Base-by-base conservation (phyloP, 1,284 basidiomycete species). In the Heterobasidion parviporum region DNA sequence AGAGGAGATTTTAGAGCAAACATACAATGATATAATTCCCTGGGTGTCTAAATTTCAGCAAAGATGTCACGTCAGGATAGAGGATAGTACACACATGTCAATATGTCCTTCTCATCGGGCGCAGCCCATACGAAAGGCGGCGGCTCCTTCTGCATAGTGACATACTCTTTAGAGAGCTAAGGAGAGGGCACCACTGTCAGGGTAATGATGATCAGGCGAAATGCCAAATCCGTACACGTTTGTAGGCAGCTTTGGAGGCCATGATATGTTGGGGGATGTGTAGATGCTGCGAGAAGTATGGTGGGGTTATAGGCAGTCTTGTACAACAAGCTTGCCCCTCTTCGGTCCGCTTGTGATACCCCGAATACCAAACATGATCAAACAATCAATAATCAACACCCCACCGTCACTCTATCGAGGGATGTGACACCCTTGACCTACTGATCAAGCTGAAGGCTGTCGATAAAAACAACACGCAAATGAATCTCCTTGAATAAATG, bases 61-160 rank as follows among this genome's bases (percentile, higher is more conserved):
- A 38, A 38, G 32, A 34, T 41, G 20, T 50, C 16, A 9, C 6
- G 33, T 15, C 20, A 50, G 26, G 26, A 26, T 15, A 18, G 20
- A 50, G 41, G 51, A 46, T 49, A 10, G 59, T 36, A 77, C 89
- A 69, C 67, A 92, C 89, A 92, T 55, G 78, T 89, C 49, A 97
- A 72, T 61, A 97, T 94, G 71, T 98, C 95, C 83, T 94, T 95
- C 80, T 97, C 94, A 64, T 96, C 92, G 33, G 94, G 94, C 47
- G 82, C 81, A 46, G 94, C 94, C 86, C 91, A 95, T 50, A 96
- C 87, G 71, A 94, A 96, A 57, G 94, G 94, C 2, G 94, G 94
- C 32, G 94, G 92, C 59, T 93, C 89, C 68, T 78, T 90, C 74
- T 95, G 93, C 94, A 98, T 97, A 53, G 82, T 75, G 66, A 92